Evolutionary conservation across 2,329 filamentous ascomycete species (phyloP).

Genomic region (Penicillium sp.): DNA sequence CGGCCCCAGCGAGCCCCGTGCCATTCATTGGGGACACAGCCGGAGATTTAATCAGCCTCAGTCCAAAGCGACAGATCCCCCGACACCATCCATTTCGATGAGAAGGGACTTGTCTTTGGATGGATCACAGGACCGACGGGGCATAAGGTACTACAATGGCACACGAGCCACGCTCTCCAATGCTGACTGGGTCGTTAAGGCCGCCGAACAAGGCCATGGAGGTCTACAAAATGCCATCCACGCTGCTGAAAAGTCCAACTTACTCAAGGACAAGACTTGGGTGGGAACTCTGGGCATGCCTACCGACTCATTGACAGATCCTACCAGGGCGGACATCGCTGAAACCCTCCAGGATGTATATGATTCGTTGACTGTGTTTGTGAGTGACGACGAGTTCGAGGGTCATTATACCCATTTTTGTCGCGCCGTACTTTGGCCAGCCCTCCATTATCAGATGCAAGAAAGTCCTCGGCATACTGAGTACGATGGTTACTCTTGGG

Average conservation of each 20-base stretch:
- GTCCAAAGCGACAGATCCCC: constrained; percentile 61
- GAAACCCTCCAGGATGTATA: constrained; percentile 76
- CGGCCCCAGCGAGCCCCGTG: constrained; percentile 64
- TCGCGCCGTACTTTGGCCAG: constrained; percentile 94
- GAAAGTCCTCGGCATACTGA: constrained; percentile 97
- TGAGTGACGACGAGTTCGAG: constrained; percentile 86
- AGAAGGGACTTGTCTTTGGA: constrained; percentile 26
- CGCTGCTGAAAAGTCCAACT: constrained; percentile 69
- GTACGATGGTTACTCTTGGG: constrained; percentile 94
- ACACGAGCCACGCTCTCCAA: constrained; percentile 63
- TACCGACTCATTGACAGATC: constrained; percentile 74
- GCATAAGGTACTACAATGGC: constrained; percentile 54
- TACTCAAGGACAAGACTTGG: constrained; percentile 73
- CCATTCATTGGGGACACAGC: constrained; percentile 70
- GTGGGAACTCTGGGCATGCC: constrained; percentile 92
- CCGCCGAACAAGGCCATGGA: constrained; percentile 86
- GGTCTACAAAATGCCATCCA: constrained; percentile 84
- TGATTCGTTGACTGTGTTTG: constrained; percentile 79
- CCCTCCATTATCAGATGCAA: constrained; percentile 96
- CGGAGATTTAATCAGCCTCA: constrained; percentile 73
- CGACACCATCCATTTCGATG: constrained; percentile 64
- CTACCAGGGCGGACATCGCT: constrained; percentile 77
- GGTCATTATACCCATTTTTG: constrained; percentile 94
- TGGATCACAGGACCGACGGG: constrained; percentile 13
- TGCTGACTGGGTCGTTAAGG: constrained; percentile 76